A percentile compares a stretch with the other conserved stretches of the same genome.
phyloP scores from a whole-genome alignment of 352 stramenopile species.

The Phytophthora megakarya region DNA sequence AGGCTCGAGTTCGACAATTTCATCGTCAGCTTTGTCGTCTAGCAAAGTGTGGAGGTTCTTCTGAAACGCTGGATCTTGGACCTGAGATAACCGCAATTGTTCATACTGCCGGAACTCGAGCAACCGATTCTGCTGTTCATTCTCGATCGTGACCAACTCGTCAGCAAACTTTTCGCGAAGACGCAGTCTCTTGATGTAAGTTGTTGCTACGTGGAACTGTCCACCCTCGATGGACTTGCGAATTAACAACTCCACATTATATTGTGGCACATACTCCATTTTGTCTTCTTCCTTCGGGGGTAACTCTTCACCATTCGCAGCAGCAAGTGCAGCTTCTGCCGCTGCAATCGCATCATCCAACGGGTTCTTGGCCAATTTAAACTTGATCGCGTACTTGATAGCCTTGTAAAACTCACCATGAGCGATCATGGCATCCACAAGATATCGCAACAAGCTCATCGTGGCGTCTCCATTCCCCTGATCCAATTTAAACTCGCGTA shows the following conservation, averaged over 20 bases:
- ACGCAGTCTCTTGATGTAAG: slow-evolving; percentile 84
- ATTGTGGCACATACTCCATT: slow-evolving; percentile 40
- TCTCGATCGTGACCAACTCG: slow-evolving; percentile 68
- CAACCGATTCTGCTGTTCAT: slow-evolving; percentile 50
- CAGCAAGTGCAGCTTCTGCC: slow-evolving; percentile 35
- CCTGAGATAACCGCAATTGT: slow-evolving; percentile 51
- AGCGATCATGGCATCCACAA: slow-evolving; percentile 71
- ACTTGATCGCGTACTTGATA: slow-evolving; percentile 90
- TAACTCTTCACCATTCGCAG: slow-evolving; percentile 23
- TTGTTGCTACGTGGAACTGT: slow-evolving; percentile 76
- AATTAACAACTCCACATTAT: slow-evolving; percentile 61
- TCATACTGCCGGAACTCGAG: slow-evolving; percentile 70
- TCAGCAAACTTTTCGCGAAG: slow-evolving; percentile 60
- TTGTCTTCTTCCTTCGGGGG: slow-evolving; percentile 27
- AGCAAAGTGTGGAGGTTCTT: slow-evolving; percentile 48
- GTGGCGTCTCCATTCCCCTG: slow-evolving; percentile 41
- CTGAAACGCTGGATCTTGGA: slow-evolving; percentile 48
- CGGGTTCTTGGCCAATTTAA: slow-evolving; percentile 55
- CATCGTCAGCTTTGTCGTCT: slow-evolving; percentile 44
- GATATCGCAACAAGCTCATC: slow-evolving; percentile 47
- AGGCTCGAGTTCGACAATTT: slow-evolving; percentile 55
- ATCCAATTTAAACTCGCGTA: slow-evolving; percentile 86
- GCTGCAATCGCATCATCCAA: slow-evolving; percentile 36
- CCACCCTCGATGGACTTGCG: slow-evolving; percentile 56
- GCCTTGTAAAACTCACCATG: slow-evolving; percentile 87